These are phyloP conservation scores for Rostrohypoxylon terebratum DNA, from an alignment of 495 filamentous ascomycete species.

Conservation along the genomic window DNA sequence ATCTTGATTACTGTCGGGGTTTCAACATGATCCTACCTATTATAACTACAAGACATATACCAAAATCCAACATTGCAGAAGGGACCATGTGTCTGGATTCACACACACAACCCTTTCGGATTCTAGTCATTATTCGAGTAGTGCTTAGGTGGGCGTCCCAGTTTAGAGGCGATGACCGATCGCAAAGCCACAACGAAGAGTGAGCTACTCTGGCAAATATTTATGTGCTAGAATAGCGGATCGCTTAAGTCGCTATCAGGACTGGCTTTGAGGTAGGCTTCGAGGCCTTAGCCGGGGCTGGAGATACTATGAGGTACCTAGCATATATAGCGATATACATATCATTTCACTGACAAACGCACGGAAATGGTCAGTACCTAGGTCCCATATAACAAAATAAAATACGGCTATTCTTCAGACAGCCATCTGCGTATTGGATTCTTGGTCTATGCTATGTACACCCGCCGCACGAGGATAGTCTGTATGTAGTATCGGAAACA, in stretches of 20 bases:
- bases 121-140: background rate
- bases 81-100: background rate
- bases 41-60: background rate
- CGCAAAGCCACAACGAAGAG: background rate
- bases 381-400: background rate
- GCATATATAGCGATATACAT: background rate
- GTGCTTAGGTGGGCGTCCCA: background rate
- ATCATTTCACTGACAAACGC: background rate
- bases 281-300: background rate
- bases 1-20: background rate
- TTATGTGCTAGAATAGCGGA: background rate
- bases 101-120: background rate
- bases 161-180: background rate
- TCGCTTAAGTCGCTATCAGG: background rate
- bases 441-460: conserved; percentile 24
- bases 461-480: background rate
- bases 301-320: too few species aligned
- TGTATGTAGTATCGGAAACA: background rate
- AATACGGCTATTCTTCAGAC: background rate
- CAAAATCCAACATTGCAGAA: background rate
- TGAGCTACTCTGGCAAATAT: background rate
- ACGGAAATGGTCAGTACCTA: background rate
- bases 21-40: background rate
- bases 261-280: background rate
- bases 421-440: background rate